Evolutionary conservation across 176 grass and related monocot genomes (phyloP).

Genomic region (bread wheat (Triticum aestivum)): IWGSC_CS_RefSeq_v2.1 NC_057798.1:747015931-747016430

Average conservation of each 20-base stretch:
- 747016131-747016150: slow-evolving; percentile 46
- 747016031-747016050: neutral
- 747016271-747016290: neutral
- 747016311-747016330: no score
- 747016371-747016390: no score
- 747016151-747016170: neutral
- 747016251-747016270: neutral
- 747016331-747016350: no score
- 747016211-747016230: neutral
- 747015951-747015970: neutral
- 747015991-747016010: neutral
- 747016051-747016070: neutral
- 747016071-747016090: neutral
- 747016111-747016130: slow-evolving; percentile 30
- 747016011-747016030: neutral
- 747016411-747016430: no score
- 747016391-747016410: no score
- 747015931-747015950: neutral
- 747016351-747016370: no score
- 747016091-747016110: neutral
- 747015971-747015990: neutral
- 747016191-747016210: neutral
- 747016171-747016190: slow-evolving; percentile 31
- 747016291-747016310: no score
- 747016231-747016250: neutral